Base-by-base conservation (phyloP, 306 rosid genomes). In the Pueraria montana region DNA sequence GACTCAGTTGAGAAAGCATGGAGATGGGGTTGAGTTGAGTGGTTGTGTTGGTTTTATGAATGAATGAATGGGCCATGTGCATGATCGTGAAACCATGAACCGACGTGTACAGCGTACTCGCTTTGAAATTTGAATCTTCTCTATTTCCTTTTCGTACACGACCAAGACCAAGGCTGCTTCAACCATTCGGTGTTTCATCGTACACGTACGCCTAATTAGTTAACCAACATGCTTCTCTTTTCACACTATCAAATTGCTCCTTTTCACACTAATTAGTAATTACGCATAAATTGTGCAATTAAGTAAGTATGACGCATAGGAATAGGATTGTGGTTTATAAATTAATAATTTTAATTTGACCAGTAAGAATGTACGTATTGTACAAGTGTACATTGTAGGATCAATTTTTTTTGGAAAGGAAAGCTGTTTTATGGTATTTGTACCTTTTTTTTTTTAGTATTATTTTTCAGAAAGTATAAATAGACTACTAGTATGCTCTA, bases 71-170 rank as follows among this genome's bases (percentile, higher is more conserved):
- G 66, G 11, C 4, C 11, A 62, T 30, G 5, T 34, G 8, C 34
- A 30, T 34, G 40, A 40, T 21, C 2, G 0, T 42, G 59, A 12
- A 69, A 9, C 20, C 20, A 23, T 20, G 10, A 68, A 69, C 20
- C 40, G 11, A 71, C 53, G 61, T 30, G 6, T 65, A 8, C 18
- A 4, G 74, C 49, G 59, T 30, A 11, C 72, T 17, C 16, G 7
- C 13, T 52, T 65, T 86, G 82, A 82, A 78, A 42, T 14, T 62
- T 86, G 79, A 78, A 78, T 64, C n/a, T 62, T 78, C 75, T 62
- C 11, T 48, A 20, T 49, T 6, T 17, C 46, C 5, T 4, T 66
- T 66, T 23, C 55, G 8, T 18, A 32, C 34, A 32, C 34, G 56
- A 48, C 61, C 76, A 49, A 64, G 27, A 42, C 71, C 56, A 0